These are phyloP conservation scores for Incumbomyces delicatus DNA, from an alignment of 2,329 filamentous ascomycete species.

Conservation along the genomic window DNA sequence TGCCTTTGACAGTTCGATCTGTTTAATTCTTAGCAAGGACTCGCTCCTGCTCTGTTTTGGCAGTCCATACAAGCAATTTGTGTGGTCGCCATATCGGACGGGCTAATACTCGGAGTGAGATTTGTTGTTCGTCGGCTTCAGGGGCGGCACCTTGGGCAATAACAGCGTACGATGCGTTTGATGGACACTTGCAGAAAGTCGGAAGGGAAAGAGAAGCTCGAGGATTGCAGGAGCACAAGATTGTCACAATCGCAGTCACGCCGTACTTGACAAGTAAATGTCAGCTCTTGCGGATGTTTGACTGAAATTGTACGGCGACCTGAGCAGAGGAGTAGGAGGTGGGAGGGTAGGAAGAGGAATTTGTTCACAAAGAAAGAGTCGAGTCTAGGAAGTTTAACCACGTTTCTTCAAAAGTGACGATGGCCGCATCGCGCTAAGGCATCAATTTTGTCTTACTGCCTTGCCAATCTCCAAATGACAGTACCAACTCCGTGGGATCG, in stretches of 20 bases:
- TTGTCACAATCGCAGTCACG: constrained; percentile 27
- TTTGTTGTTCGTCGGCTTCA: too few species aligned
- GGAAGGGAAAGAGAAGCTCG: constrained; percentile 6
- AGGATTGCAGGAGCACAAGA: constrained; percentile 1
- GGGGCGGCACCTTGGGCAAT: too few species aligned
- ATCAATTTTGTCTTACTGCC: too few species aligned
- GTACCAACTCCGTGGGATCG: too few species aligned
- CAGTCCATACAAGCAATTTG: constrained; percentile 70
- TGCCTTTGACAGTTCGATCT: constrained; percentile 91
- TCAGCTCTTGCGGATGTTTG: constrained; percentile 31
- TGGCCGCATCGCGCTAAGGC: too few species aligned
- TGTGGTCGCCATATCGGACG: constrained; percentile 69
- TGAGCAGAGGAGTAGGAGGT: constrained; percentile 19
- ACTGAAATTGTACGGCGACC: constrained; percentile 22
- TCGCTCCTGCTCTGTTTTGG: too few species aligned
- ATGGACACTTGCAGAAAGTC: not conserved
- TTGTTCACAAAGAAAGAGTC: not conserved
- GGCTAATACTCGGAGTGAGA: too few species aligned
- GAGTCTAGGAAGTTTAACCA: constrained; percentile 5
- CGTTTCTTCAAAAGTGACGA: too few species aligned
- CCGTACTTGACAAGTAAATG: constrained; percentile 44
- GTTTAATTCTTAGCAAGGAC: constrained; percentile 2
- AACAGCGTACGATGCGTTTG: not conserved
- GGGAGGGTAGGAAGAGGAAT: constrained; percentile 12
- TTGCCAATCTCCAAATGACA: too few species aligned